Conservation (phyloP, 306 rosid genomes). For the Malus sylvestris region DNA sequence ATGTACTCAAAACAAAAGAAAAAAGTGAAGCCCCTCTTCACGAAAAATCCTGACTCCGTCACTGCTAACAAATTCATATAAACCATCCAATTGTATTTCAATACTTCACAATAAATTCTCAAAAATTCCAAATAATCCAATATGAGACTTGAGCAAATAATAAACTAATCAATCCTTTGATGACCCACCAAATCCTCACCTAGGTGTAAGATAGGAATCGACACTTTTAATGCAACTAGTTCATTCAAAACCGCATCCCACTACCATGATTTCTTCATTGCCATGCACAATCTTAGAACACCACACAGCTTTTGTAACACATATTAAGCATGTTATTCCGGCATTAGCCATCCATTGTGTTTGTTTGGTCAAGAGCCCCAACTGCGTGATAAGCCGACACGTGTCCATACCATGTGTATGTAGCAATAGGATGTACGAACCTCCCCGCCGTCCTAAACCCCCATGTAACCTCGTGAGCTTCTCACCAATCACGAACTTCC, state of each 20-base stretch:
- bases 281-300: not conserved
- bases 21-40: too few species aligned
- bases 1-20: too few species aligned
- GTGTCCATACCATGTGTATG: not conserved
- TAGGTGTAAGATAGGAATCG: not conserved
- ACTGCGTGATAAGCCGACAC: conserved; percentile 40
- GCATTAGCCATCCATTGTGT: not conserved
- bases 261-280: not conserved
- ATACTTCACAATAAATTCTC: too few species aligned
- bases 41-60: too few species aligned
- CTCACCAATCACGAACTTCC: conserved; percentile 9
- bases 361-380: conserved; percentile 11
- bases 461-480: not conserved
- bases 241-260: not conserved
- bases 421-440: not conserved
- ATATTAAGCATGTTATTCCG: not conserved
- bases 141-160: too few species aligned
- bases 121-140: too few species aligned
- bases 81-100: too few species aligned
- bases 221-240: not conserved
- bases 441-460: conserved; percentile 22
- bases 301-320: not conserved
- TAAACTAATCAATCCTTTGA: not conserved
- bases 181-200: conserved; percentile 13
- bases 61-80: too few species aligned